Evolutionary conservation across 2,329 filamentous ascomycete species (phyloP).

Genomic region (Phaeophleospora eucalypticola): DNA sequence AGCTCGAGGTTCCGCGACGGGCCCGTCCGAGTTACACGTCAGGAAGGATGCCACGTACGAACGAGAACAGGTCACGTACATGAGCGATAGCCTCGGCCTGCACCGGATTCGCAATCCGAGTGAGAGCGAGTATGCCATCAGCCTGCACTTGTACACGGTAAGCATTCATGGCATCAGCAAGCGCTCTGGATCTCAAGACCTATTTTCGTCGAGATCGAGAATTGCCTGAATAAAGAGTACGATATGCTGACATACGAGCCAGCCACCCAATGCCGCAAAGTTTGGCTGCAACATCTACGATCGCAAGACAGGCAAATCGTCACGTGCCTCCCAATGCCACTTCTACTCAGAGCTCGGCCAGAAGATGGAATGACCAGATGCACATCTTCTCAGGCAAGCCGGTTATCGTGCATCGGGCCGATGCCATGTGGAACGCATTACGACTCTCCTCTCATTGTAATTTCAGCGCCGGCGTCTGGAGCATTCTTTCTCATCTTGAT

Average conservation of each 20-base stretch:
- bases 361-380: slow-evolving; percentile 18
- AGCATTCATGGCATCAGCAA: slow-evolving; percentile 30
- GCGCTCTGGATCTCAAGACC: too few relatives aligned
- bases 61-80: slow-evolving; percentile 77
- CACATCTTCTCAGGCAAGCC: neutral
- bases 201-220: too few relatives aligned
- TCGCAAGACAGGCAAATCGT: slow-evolving; percentile 67
- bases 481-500: too few relatives aligned
- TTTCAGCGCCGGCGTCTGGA: too few relatives aligned
- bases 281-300: slow-evolving; percentile 81
- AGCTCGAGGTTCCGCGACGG: slow-evolving; percentile 29
- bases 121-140: slow-evolving; percentile 68
- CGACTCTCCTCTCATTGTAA: too few relatives aligned
- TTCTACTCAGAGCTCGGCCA: slow-evolving; percentile 62
- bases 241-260: slow-evolving; percentile 54
- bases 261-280: slow-evolving; percentile 78
- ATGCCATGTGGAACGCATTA: too few relatives aligned
- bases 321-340: slow-evolving; percentile 65
- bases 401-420: neutral
- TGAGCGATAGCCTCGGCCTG: slow-evolving; percentile 82
- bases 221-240: neutral
- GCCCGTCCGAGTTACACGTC: slow-evolving; percentile 33
- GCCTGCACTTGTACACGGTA: slow-evolving; percentile 62
- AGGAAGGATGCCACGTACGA: slow-evolving; percentile 56
- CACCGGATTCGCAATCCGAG: slow-evolving; percentile 78